These are phyloP conservation scores for Ustilaginoidea virens DNA, from an alignment of 2,329 filamentous ascomycete genomes.

Conservation along the genomic window DNA sequence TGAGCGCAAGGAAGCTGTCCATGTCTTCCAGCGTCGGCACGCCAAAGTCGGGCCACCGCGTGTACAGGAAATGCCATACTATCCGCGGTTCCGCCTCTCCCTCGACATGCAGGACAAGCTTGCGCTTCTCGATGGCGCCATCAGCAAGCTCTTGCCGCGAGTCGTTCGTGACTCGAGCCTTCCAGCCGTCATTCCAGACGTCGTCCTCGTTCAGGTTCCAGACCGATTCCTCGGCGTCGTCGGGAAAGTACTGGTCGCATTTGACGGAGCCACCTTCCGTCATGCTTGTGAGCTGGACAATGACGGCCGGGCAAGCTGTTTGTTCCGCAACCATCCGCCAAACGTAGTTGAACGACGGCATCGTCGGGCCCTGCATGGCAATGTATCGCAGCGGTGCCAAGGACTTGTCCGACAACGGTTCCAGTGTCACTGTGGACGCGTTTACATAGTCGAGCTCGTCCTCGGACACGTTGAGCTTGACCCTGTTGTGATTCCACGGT, in stretches of 20 bases:
- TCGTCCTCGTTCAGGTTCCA: constrained; percentile 46
- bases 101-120: constrained; percentile 43
- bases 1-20: constrained; percentile 51
- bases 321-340: constrained; percentile 95
- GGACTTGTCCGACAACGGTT: constrained; percentile 22
- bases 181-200: constrained; percentile 50
- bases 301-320: constrained; percentile 53
- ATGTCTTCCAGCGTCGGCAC: constrained; percentile 58
- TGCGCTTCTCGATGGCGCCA: constrained; percentile 57
- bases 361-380: constrained; percentile 83
- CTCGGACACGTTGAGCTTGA: constrained; percentile 64
- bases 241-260: constrained; percentile 79
- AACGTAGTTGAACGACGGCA: constrained; percentile 60
- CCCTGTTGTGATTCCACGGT: constrained; percentile 74
- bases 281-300: constrained; percentile 90
- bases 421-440: constrained; percentile 53
- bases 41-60: constrained; percentile 79
- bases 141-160: constrained; percentile 37
- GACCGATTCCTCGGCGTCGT: constrained; percentile 32
- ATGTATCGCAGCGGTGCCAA: constrained; percentile 51
- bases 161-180: constrained; percentile 54
- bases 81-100: constrained; percentile 34
- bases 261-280: constrained; percentile 66
- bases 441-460: constrained; percentile 68
- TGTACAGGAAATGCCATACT: constrained; percentile 76